Evolutionary conservation across 176 grass and related monocot species (phyloP).

Genomic region (Oryza meridionalis): DNA sequence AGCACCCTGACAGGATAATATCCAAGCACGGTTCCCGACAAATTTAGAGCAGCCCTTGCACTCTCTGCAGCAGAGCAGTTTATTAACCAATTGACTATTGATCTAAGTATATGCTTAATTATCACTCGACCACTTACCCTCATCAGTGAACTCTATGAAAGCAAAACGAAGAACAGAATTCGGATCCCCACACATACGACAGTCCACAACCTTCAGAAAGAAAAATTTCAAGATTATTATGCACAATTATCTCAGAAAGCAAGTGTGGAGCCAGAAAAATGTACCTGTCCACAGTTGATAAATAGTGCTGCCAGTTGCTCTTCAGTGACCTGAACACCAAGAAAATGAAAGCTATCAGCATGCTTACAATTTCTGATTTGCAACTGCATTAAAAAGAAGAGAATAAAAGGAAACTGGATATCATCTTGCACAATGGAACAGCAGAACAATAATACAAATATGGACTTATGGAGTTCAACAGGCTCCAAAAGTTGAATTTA

Average conservation of each 20-base stretch:
- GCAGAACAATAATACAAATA: slow-evolving; percentile 30
- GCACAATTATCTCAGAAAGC: slow-evolving; percentile 3
- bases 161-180: slow-evolving; percentile 99
- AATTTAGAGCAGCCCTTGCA: slow-evolving; percentile 80
- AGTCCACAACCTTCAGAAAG: slow-evolving; percentile 86
- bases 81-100: slow-evolving; percentile 22
- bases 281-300: slow-evolving; percentile 89
- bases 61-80: slow-evolving; percentile 60
- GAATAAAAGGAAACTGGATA: neutral
- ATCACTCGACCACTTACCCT: slow-evolving; percentile 60
- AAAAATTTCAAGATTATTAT: slow-evolving; percentile 33
- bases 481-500: slow-evolving; percentile 9
- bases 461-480: slow-evolving; percentile 10
- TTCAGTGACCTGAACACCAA: slow-evolving; percentile 83
- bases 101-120: slow-evolving; percentile 39
- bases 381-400: neutral
- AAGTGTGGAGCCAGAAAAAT: slow-evolving; percentile 22
- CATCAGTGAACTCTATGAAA: slow-evolving; percentile 99
- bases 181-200: slow-evolving; percentile 97
- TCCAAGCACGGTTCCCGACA: slow-evolving; percentile 95
- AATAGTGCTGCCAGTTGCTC: slow-evolving; percentile 95
- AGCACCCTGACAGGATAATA: slow-evolving; percentile 97
- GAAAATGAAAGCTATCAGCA: slow-evolving; percentile 23
- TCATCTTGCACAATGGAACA: neutral
- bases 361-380: slow-evolving; percentile 12